These are phyloP conservation scores for Penicilliopsis zonata DNA, from an alignment of 495 filamentous ascomycete species.

Conservation along the genomic window DNA sequence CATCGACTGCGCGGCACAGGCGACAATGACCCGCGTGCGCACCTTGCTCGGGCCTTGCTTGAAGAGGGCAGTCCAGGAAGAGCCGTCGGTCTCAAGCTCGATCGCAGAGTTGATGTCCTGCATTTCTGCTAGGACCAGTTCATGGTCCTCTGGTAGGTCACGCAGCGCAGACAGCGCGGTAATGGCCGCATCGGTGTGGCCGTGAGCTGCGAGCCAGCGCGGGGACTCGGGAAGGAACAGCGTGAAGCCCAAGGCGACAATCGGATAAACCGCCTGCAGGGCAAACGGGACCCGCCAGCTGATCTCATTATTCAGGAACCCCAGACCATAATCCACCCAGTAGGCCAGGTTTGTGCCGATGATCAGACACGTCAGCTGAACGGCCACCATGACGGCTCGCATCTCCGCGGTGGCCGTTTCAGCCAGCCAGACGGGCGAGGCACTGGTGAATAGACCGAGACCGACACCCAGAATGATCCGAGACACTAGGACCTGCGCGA, in stretches of 20 bases:
- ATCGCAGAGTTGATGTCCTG: slow-evolving; percentile 3
- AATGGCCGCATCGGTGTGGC: slow-evolving; percentile 33
- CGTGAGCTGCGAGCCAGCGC: slow-evolving; percentile 39
- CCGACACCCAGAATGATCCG: slow-evolving; percentile 33
- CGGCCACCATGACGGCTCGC: slow-evolving; percentile 24
- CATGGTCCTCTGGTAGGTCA: slow-evolving; percentile 40
- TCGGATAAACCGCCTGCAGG: slow-evolving; percentile 35
- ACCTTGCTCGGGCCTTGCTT: slow-evolving; percentile 3
- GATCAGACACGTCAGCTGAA: slow-evolving; percentile 33
- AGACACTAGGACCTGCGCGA: slow-evolving; percentile 30
- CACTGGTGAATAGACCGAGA: slow-evolving; percentile 29
- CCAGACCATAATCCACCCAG: slow-evolving; percentile 33
- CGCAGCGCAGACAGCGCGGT: slow-evolving; percentile 45
- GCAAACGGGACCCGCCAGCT: slow-evolving; percentile 36
- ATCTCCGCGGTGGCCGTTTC: slow-evolving; percentile 27
- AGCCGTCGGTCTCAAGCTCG: slow-evolving; percentile 1
- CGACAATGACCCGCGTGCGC: slow-evolving; percentile 2
- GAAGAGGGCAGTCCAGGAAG: slow-evolving; percentile 1
- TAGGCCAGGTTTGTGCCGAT: slow-evolving; percentile 28
- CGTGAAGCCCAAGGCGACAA: slow-evolving; percentile 44
- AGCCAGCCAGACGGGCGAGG: slow-evolving; percentile 38
- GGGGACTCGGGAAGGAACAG: slow-evolving; percentile 41
- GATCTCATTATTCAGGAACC: slow-evolving; percentile 21
- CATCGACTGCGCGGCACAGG: slow-evolving; percentile 3
- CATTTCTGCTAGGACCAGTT: slow-evolving; percentile 4